Evolutionary conservation across 495 filamentous ascomycete genomes (phyloP).

Genomic region (Jackrogersella multiformis): DNA sequence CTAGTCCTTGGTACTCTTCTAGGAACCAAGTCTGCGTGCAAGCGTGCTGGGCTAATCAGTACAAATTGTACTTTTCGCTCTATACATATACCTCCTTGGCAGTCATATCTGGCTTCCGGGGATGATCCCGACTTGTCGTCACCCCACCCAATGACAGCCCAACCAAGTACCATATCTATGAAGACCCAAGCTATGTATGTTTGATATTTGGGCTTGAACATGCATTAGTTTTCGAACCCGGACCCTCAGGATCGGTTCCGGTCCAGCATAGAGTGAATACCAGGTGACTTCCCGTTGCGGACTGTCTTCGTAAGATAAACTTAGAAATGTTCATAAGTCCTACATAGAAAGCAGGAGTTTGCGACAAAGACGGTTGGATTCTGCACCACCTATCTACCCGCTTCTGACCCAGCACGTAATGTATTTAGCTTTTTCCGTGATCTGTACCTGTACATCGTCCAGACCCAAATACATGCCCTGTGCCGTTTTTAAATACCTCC

Average conservation of each 20-base stretch:
- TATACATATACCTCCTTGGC: conserved; percentile 33
- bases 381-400: conserved; percentile 1
- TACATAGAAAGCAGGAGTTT: conserved; percentile 10
- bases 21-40: not conserved
- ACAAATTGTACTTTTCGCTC: conserved; percentile 16
- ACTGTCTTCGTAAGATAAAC: conserved; percentile 7
- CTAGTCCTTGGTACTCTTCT: not conserved
- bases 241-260: conserved; percentile 33
- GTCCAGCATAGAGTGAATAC: conserved; percentile 6
- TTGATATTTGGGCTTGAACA: conserved; percentile 32
- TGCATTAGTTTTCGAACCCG: conserved; percentile 42
- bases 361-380: conserved; percentile 13
- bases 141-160: conserved; percentile 33
- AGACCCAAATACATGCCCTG: not conserved
- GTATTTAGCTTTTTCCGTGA: not conserved
- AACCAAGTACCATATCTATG: conserved; percentile 24
- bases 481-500: not conserved
- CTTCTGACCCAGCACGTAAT: not conserved
- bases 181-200: conserved; percentile 36
- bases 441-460: conserved; percentile 1
- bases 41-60: conserved; percentile 3
- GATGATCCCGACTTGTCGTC: conserved; percentile 37
- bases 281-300: conserved; percentile 24
- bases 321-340: conserved; percentile 1
- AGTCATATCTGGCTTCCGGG: conserved; percentile 29